Evolutionary conservation across 106 monocot species (phyloP).

Genomic region (Acorus calamus): DNA sequence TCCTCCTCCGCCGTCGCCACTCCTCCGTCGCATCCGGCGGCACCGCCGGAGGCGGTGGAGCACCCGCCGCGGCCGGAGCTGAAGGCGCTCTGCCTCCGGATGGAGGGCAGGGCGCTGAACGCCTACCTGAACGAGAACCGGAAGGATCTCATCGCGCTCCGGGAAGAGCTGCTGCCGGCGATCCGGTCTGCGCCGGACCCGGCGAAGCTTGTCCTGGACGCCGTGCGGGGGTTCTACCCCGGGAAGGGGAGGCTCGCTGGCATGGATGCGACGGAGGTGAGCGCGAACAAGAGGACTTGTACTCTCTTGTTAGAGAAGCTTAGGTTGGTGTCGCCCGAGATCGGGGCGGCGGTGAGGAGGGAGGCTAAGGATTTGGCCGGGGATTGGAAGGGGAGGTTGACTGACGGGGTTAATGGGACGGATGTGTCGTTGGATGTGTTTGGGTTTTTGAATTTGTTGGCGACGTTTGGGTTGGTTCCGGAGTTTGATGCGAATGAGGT

Average conservation of each 20-base stretch:
- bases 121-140: conserved; percentile 22
- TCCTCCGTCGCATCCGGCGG: background rate
- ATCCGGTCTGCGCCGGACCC: conserved; percentile 29
- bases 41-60: conserved; percentile 3
- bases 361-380: conserved; percentile 27
- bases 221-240: conserved; percentile 20
- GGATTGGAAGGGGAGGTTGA: conserved; percentile 42
- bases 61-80: conserved; percentile 23
- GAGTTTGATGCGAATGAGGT: conserved; percentile 33
- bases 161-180: conserved; percentile 26
- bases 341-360: conserved; percentile 14
- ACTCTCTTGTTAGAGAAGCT: conserved; percentile 39
- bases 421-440: conserved; percentile 18
- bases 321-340: conserved; percentile 10
- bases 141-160: conserved; percentile 16
- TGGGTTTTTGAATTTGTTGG: conserved; percentile 47
- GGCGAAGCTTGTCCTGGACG: conserved; percentile 32
- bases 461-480: conserved; percentile 15
- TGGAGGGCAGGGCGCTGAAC: conserved; percentile 33
- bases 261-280: conserved; percentile 11
- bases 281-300: conserved; percentile 23
- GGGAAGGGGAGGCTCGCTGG: background rate
- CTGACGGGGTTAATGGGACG: background rate
- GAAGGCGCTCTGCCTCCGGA: conserved; percentile 22
- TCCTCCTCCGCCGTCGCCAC: background rate